Evolutionary conservation across 2,329 filamentous ascomycete species (phyloP).

Genomic region (Colletotrichum nymphaeae): DNA sequence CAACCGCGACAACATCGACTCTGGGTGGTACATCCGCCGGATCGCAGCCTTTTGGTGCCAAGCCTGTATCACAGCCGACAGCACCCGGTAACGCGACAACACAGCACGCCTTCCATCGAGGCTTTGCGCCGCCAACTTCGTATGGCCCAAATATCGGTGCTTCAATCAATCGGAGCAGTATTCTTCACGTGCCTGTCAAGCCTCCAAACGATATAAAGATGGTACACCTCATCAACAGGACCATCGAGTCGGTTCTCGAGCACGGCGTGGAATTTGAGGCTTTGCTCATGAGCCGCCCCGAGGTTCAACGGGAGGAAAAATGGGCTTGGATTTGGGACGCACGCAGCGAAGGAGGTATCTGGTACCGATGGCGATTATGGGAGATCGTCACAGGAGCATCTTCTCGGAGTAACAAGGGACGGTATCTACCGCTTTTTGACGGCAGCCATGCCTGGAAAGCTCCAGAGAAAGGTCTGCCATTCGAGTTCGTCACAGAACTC

Average conservation of each 20-base stretch:
- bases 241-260: conserved; percentile 81
- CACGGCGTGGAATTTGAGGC: conserved; percentile 92
- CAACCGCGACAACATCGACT: conserved; percentile 53
- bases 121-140: conserved; percentile 82
- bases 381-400: conserved; percentile 79
- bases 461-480: conserved; percentile 78
- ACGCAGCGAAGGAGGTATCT: conserved; percentile 81
- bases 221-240: conserved; percentile 87
- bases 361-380: conserved; percentile 95
- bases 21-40: conserved; percentile 57
- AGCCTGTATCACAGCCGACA: conserved; percentile 62
- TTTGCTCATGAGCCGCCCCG: conserved; percentile 85
- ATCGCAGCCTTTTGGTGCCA: conserved; percentile 83
- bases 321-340: conserved; percentile 97
- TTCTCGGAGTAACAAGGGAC: conserved; percentile 56
- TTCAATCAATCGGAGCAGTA: conserved; percentile 53
- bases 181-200: conserved; percentile 77
- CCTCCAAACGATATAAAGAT: conserved; percentile 82
- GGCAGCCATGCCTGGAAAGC: conserved; percentile 81
- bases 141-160: conserved; percentile 62
- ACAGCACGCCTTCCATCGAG: conserved; percentile 62
- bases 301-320: conserved; percentile 87
- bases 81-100: conserved; percentile 50
- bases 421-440: conserved; percentile 78
- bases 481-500: conserved; percentile 81